Percentiles rank a stretch among this genome's conserved stretches.
phyloP scores from a whole-genome alignment of 768 basidiomycete genomes.

The Porphyrellus cyaneotinctus region DNA sequence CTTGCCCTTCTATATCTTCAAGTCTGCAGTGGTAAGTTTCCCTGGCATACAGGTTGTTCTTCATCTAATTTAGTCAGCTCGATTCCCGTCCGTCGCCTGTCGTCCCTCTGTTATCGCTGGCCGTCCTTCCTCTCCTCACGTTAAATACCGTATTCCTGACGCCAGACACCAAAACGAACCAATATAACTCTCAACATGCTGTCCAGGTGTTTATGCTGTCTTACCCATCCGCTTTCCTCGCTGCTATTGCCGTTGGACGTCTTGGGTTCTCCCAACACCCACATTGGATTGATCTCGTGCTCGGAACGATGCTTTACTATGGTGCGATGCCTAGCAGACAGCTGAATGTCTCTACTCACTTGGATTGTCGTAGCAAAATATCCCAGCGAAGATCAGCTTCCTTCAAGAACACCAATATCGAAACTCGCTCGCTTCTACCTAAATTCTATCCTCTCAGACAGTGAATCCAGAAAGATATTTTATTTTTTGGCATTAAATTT shows the following conservation, averaged over 20 bases:
- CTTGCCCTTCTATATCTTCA: slow-evolving; percentile 61
- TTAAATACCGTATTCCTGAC: slow-evolving; percentile 58
- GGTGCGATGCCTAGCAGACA: slow-evolving; percentile 40
- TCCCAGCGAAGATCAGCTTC: slow-evolving; percentile 41
- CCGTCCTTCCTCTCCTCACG: slow-evolving; percentile 58
- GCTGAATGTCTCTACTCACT: slow-evolving; percentile 6
- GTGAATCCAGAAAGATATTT: slow-evolving; percentile 92
- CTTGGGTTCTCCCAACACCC: slow-evolving; percentile 63
- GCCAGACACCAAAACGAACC: slow-evolving; percentile 46
- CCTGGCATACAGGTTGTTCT: background rate
- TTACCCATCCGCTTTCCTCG: slow-evolving; percentile 47
- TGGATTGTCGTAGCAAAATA: slow-evolving; percentile 43
- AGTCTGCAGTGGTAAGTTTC: slow-evolving; percentile 51
- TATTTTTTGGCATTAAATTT: slow-evolving; percentile 95
- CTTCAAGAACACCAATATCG: slow-evolving; percentile 50
- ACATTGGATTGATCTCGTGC: slow-evolving; percentile 53
- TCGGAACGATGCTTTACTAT: slow-evolving; percentile 57
- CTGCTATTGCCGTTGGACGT: slow-evolving; percentile 51
- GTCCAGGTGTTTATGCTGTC: slow-evolving; percentile 57
- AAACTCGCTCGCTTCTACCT: slow-evolving; percentile 65
- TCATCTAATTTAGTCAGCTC: slow-evolving; percentile 36
- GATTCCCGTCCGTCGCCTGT: slow-evolving; percentile 47
- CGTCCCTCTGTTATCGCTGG: slow-evolving; percentile 55
- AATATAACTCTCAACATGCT: slow-evolving; percentile 46
- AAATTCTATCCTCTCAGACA: slow-evolving; percentile 86